phyloP scores from a whole-genome alignment of 2,329 filamentous ascomycete species.

The Exophiala bonariae region DNA sequence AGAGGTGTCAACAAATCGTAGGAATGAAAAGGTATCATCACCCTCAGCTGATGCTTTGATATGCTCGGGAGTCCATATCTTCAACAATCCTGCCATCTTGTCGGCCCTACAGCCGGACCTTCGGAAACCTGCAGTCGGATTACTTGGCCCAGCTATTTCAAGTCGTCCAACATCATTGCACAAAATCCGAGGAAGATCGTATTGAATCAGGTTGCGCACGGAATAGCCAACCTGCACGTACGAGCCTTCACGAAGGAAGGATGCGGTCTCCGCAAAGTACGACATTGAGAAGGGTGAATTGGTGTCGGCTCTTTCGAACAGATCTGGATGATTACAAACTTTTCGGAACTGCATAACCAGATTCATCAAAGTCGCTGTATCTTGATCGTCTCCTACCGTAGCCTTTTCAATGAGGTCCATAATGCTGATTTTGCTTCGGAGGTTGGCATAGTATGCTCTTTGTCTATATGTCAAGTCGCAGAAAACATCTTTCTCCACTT shows the following conservation, averaged over 20 bases:
- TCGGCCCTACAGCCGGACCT: conserved; percentile 71
- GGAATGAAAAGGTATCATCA: conserved; percentile 74
- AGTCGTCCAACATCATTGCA: conserved; percentile 79
- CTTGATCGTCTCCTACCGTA: conserved; percentile 87
- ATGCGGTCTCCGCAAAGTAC: conserved; percentile 93
- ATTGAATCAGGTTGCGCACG: conserved; percentile 81
- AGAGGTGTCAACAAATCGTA: conserved; percentile 81
- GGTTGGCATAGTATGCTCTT: conserved; percentile 85
- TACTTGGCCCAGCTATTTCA: conserved; percentile 70
- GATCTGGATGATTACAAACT: conserved; percentile 96
- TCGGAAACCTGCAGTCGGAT: conserved; percentile 56
- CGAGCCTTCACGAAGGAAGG: conserved; percentile 85
- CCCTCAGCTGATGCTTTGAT: conserved; percentile 63
- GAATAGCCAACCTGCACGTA: conserved; percentile 83
- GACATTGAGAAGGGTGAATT: conserved; percentile 79
- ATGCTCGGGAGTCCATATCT: conserved; percentile 83
- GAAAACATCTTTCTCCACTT: conserved; percentile 95
- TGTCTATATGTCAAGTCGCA: conserved; percentile 96
- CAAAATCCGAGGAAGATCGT: conserved; percentile 76
- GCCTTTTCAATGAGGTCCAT: conserved; percentile 99
- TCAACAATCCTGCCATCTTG: conserved; percentile 79
- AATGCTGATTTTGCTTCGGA: conserved; percentile 96
- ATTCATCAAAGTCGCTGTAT: conserved; percentile 97
- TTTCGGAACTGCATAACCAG: conserved; percentile 99
- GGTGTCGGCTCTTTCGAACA: conserved; percentile 93